Conservation (phyloP, 164 flowering plant genomes). For the Nymphaea thermarum region DNA sequence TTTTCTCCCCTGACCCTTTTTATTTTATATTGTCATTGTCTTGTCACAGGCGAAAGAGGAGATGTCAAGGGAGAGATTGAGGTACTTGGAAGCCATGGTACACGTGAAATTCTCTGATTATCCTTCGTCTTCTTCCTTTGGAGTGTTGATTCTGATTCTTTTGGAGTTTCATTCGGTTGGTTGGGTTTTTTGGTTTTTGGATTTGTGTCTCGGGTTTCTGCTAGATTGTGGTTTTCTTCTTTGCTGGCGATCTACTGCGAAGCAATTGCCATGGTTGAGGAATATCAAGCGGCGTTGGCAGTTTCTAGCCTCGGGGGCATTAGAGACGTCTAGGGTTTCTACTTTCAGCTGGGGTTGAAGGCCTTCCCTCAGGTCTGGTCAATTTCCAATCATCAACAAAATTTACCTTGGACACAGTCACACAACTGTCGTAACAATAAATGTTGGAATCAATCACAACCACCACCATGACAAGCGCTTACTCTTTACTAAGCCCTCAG, state of each 20-base stretch:
- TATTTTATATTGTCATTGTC: constrained; percentile 8
- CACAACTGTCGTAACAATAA: too few species aligned
- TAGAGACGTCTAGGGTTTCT: constrained; percentile 51
- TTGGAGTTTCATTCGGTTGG: background rate
- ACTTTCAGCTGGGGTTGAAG: constrained; percentile 58
- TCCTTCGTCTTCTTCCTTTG: background rate
- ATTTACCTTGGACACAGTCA: background rate
- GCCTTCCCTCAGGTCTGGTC: constrained; percentile 58
- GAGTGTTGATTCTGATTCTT: background rate
- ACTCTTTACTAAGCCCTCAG: too few species aligned
- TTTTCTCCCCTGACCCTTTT: background rate
- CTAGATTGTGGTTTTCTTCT: background rate
- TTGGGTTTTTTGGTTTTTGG: background rate
- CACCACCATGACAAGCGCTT: too few species aligned
- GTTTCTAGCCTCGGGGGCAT: constrained; percentile 53
- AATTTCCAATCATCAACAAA: background rate
- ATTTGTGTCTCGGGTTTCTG: background rate
- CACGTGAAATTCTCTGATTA: background rate
- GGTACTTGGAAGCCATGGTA: constrained; percentile 93
- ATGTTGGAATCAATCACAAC: too few species aligned
- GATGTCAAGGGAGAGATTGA: constrained; percentile 79
- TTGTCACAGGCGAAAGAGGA: constrained; percentile 84
- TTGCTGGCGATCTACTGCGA: constrained; percentile 72
- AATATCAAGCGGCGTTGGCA: constrained; percentile 69
- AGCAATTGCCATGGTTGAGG: constrained; percentile 81